Percentiles rank a stretch among this genome's conserved stretches.
Conservation (phyloP, 192 early-diverging fungal genomes). For the Podila minutissima region DNA sequence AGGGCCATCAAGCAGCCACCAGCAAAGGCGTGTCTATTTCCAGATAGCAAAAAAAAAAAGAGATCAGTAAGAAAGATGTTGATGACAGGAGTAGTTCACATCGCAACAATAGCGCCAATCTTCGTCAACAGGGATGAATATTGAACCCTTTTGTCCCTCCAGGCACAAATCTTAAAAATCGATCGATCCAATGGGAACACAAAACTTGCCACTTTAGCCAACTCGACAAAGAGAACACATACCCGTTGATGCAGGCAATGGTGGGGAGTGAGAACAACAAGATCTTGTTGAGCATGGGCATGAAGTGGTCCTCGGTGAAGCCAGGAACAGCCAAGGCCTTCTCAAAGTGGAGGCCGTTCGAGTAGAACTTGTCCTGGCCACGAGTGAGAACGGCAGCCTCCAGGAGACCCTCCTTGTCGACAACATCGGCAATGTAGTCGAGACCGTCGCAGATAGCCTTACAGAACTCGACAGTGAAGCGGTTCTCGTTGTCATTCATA, state of each 20-base stretch:
- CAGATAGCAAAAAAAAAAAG: too few species aligned
- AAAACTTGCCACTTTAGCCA: background rate
- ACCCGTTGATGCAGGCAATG: constrained; percentile 79
- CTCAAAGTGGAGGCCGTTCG: constrained; percentile 72
- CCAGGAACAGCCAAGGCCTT: constrained; percentile 50
- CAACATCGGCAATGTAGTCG: constrained; percentile 63
- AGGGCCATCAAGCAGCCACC: constrained; percentile 74
- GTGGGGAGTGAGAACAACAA: constrained; percentile 76
- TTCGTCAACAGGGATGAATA: constrained; percentile 1
- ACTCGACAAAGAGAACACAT: background rate
- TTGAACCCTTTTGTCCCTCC: too few species aligned
- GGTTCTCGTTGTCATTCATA: constrained; percentile 73
- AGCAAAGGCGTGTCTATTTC: constrained; percentile 74
- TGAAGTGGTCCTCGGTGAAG: constrained; percentile 63
- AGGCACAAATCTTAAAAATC: background rate
- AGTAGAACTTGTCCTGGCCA: constrained; percentile 76
- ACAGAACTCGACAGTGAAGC: constrained; percentile 71
- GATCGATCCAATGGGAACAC: constrained; percentile 4
- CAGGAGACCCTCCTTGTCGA: constrained; percentile 44
- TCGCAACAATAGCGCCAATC: background rate
- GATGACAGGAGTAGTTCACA: background rate
- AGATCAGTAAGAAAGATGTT: background rate
- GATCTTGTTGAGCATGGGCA: constrained; percentile 67
- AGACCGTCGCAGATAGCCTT: constrained; percentile 65
- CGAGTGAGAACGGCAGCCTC: constrained; percentile 71